A percentile compares a stretch with the other conserved stretches of the same genome.
phyloP scores from a whole-genome alignment of 257 asterid genomes.

The Osmanthus fragrans region DNA sequence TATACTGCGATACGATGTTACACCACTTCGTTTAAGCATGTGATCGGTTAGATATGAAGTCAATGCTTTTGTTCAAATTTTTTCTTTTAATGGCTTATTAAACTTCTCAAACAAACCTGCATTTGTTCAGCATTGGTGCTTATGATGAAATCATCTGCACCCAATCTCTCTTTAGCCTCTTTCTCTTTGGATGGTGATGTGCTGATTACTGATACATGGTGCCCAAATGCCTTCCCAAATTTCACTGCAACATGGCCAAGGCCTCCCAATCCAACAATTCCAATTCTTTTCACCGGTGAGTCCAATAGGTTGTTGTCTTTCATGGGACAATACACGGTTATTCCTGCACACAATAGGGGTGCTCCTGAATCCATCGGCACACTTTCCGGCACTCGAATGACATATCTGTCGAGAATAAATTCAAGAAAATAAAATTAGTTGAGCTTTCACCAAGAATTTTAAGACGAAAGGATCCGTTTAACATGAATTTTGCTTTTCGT shows the following conservation, averaged over 20 bases:
- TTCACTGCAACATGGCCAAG: constrained; percentile 81
- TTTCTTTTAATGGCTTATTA: too few species aligned
- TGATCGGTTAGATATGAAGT: neutral
- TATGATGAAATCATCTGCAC: constrained; percentile 75
- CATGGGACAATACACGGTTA: constrained; percentile 68
- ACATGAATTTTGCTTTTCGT: too few species aligned
- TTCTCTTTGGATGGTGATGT: constrained; percentile 80
- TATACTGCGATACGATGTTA: neutral
- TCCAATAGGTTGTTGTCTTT: constrained; percentile 61
- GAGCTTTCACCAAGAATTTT: neutral
- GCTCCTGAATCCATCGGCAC: constrained; percentile 86
- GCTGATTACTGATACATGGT: constrained; percentile 78
- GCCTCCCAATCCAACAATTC: constrained; percentile 77
- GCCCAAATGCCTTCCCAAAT: constrained; percentile 82
- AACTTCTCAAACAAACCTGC: constrained; percentile 44
- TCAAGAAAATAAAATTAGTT: neutral
- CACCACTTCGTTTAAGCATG: neutral
- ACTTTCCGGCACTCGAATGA: constrained; percentile 65
- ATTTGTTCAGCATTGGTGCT: constrained; percentile 59
- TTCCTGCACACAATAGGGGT: constrained; percentile 75
- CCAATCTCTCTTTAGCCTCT: constrained; percentile 65
- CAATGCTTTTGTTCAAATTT: neutral
- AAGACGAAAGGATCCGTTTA: too few species aligned
- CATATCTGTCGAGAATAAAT: constrained; percentile 44
- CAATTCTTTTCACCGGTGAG: constrained; percentile 43